Conservation (phyloP, 306 rosid species). For the Fagus crenata region DNA sequence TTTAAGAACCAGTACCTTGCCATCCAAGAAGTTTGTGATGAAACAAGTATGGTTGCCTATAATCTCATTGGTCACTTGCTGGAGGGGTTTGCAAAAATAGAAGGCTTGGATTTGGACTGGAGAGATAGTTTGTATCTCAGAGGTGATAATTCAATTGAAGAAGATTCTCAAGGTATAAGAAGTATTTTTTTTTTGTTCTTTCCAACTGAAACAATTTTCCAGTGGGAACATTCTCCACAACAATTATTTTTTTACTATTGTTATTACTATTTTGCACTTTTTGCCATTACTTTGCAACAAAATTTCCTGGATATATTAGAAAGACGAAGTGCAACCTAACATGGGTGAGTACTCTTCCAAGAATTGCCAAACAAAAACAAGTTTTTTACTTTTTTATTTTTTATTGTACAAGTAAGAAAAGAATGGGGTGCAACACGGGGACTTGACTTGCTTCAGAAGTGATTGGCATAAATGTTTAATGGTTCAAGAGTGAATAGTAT, state of each 20-base stretch:
- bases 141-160: slow-evolving; percentile 38
- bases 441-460: neutral
- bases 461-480: neutral
- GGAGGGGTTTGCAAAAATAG: slow-evolving; percentile 48
- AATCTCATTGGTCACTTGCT: slow-evolving; percentile 62
- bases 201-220: neutral
- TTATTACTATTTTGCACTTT: neutral
- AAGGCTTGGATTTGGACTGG: slow-evolving; percentile 44
- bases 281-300: neutral
- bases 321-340: neutral
- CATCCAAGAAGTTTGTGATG: slow-evolving; percentile 71
- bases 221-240: neutral
- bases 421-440: no score
- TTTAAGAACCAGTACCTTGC: slow-evolving; percentile 60
- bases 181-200: neutral
- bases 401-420: no score
- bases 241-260: neutral
- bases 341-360: slow-evolving; percentile 16
- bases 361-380: neutral
- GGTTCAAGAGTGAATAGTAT: neutral
- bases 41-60: slow-evolving; percentile 68
- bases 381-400: neutral
- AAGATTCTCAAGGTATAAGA: slow-evolving; percentile 50
- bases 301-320: slow-evolving; percentile 2
- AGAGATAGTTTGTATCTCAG: slow-evolving; percentile 40